Conservation (phyloP, 2,329 filamentous ascomycete genomes). For the Cladophialophora exuberans region DNA sequence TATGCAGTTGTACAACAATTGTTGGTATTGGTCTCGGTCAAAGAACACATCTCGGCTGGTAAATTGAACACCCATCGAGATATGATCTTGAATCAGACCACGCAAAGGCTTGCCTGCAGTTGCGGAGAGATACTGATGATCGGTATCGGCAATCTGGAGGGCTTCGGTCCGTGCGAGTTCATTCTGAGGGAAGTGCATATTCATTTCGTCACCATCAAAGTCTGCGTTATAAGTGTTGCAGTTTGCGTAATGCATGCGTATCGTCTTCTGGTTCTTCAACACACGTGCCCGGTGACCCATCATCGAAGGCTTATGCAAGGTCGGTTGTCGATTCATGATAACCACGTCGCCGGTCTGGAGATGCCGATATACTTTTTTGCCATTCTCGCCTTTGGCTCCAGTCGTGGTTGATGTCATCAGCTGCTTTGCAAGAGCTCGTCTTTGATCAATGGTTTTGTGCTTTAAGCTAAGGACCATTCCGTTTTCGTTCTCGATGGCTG, state of each 20-base stretch:
- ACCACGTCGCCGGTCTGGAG: conserved; percentile 96
- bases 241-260: conserved; percentile 99
- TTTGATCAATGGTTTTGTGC: conserved; percentile 85
- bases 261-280: conserved; percentile 90
- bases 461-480: conserved; percentile 87
- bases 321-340: conserved; percentile 97
- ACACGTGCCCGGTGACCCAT: conserved; percentile 97
- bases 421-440: conserved; percentile 87
- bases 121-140: conserved; percentile 93
- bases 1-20: conserved; percentile 88
- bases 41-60: conserved; percentile 93
- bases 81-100: conserved; percentile 97
- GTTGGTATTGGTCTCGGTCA: conserved; percentile 82
- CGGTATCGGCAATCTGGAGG: conserved; percentile 89
- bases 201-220: conserved; percentile 99
- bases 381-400: conserved; percentile 73
- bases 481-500: conserved; percentile 93
- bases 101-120: conserved; percentile 91
- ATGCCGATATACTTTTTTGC: conserved; percentile 97
- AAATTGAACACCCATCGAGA: conserved; percentile 89
- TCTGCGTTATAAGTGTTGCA: conserved; percentile 99
- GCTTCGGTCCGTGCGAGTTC: conserved; percentile 93
- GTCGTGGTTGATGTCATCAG: conserved; percentile 81
- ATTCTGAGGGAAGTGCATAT: conserved; percentile 99
- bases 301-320: conserved; percentile 96